Evolutionary conservation across 306 rosid genomes (phyloP), one percentile per base, ranked within the genome.

Genomic region (Begonia fuchsioides): DNA sequence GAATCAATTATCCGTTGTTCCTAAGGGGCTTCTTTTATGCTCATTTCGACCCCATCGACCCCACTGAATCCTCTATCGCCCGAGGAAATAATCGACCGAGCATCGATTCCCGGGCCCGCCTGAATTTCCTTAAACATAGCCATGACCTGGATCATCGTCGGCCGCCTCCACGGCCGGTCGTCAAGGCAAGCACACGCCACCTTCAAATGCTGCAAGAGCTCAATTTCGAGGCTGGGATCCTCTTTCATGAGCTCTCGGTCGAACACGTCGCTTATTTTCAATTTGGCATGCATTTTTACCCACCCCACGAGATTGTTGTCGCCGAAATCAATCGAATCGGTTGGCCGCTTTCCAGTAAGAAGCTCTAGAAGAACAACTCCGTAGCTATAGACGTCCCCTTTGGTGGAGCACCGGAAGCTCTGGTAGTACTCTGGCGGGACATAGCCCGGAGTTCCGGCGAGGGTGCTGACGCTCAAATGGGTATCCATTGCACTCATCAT

Each of bases 371-470:
- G 49, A 57, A 83, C 77, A 50, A 83, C 94, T 15, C 94, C 94
- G 12, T 73, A 79, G 15, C 94, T 83, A 49, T 83, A 79, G 52
- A 83, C 94, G 51, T 79, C 94, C 16, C 94, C 94, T 58, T 79
- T 83, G 12, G 90, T 56, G 5, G 94, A 76, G 80, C 90, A 83
- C 62, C 86, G 56, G 32, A 83, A 83, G 63, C 94, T 79, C 59
- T 83, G 94, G 63, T 79, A 83, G 76, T 83, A 83, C 61, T 83
- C 94, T 0, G 94, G 94, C 11, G 94, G 90, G 6, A 83, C 94
- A 17, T 83, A 83, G 18, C 94, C 94, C 0, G 94, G 94, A 12
- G 94, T 83, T 32, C 94, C 94, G 1, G 78, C 86, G 15, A 83
- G 82, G 16, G 90, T 83, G 75, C 86, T 83, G 12, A 83, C 94